phyloP scores from a whole-genome alignment of 768 basidiomycete species.

The Termitomyces sp. region DNA sequence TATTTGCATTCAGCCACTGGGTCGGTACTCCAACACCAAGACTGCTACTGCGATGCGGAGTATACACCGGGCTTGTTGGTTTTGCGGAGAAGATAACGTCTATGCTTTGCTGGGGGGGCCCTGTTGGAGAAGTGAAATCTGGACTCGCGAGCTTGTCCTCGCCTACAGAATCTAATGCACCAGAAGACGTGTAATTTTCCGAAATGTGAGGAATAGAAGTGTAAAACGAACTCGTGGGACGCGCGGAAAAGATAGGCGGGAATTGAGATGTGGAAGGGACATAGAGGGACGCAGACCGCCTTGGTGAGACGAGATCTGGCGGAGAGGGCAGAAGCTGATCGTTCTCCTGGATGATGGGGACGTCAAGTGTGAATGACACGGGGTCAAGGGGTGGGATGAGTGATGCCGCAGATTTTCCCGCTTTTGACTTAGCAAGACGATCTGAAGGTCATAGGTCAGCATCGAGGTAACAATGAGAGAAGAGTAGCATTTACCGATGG shows the following conservation, averaged over 20 bases:
- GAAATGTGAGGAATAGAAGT: constrained; percentile 7
- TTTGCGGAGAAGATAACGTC: constrained; percentile 12
- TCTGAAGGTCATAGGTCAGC: constrained; percentile 5
- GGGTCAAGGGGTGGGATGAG: constrained; percentile 22
- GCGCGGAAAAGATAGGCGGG: constrained; percentile 16
- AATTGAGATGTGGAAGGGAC: constrained; percentile 16
- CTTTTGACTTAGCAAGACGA: constrained; percentile 16
- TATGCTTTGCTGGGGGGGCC: neutral
- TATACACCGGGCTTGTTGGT: constrained; percentile 19
- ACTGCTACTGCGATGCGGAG: constrained; percentile 1
- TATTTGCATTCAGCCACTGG: neutral
- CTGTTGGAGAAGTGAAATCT: constrained; percentile 3
- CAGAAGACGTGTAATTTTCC: neutral
- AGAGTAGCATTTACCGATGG: constrained; percentile 35
- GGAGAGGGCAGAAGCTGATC: constrained; percentile 17
- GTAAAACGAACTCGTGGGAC: constrained; percentile 17
- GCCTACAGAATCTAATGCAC: constrained; percentile 9
- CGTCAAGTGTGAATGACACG: constrained; percentile 19
- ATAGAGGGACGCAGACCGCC: constrained; percentile 21
- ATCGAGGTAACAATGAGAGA: neutral
- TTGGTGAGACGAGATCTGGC: constrained; percentile 14
- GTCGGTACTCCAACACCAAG: neutral
- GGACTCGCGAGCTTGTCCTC: constrained; percentile 15
- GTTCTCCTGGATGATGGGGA: constrained; percentile 10
- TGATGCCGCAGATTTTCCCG: constrained; percentile 17